Evolutionary conservation across 2,329 filamentous ascomycete species (phyloP).

Genomic region (Paracamarosporium sp.): DNA sequence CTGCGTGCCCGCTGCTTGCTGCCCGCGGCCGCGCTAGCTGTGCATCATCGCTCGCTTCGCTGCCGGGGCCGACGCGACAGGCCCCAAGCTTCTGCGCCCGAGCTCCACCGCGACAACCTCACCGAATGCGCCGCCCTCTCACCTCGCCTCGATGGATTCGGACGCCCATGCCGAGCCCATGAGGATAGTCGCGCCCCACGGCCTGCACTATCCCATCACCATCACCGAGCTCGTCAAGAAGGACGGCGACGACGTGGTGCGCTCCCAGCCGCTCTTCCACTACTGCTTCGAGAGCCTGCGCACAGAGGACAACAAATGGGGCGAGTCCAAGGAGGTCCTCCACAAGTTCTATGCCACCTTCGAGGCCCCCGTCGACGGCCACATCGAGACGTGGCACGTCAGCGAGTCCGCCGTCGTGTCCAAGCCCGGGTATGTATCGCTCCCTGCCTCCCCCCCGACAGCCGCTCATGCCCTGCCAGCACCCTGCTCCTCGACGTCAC

Average conservation of each 20-base stretch:
- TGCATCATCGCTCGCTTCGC: constrained; percentile 9
- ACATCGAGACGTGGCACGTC: constrained; percentile 78
- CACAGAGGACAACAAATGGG: constrained; percentile 72
- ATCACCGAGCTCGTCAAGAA: constrained; percentile 83
- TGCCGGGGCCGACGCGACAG: constrained; percentile 10
- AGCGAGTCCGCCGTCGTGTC: constrained; percentile 67
- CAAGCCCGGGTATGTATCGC: constrained; percentile 46
- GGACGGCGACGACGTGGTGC: constrained; percentile 76
- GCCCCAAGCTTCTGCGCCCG: constrained; percentile 21
- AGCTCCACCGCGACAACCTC: constrained; percentile 21
- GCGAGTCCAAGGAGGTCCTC: constrained; percentile 73
- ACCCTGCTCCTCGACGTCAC: constrained; percentile 75
- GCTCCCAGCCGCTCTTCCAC: constrained; percentile 79
- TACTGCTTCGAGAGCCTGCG: constrained; percentile 84
- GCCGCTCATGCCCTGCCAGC: constrained; percentile 44
- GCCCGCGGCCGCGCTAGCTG: neutral
- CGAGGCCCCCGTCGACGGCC: constrained; percentile 83
- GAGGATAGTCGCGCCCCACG: constrained; percentile 56
- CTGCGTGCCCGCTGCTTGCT: neutral
- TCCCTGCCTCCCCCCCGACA: constrained; percentile 9
- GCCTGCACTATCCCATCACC: constrained; percentile 89
- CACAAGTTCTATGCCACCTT: constrained; percentile 79
- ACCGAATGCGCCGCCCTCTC: constrained; percentile 34
- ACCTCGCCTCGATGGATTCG: constrained; percentile 21
- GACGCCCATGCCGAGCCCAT: constrained; percentile 45